Conservation (phyloP, 2,329 filamentous ascomycete genomes). For the Epichloe sibirici region DNA sequence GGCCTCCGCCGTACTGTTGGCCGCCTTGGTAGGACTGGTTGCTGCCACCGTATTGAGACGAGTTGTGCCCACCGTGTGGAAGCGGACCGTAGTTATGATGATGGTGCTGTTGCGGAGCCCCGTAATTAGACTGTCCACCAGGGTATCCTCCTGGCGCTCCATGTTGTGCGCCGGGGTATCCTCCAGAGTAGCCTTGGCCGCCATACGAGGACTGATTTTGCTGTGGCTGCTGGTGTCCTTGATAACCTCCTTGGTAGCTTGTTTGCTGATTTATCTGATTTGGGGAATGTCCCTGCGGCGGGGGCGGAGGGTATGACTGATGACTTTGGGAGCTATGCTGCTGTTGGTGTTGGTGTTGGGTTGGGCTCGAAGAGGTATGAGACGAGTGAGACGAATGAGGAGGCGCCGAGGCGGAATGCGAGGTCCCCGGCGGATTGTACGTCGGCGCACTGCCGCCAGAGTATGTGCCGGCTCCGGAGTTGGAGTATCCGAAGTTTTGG, state of each 20-base stretch:
- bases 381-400: constrained; percentile 13
- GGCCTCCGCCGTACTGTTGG: constrained; percentile 10
- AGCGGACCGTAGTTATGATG: constrained; percentile 4
- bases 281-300: constrained; percentile 9
- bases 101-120: constrained; percentile 11
- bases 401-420: constrained; percentile 15
- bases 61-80: constrained; percentile 7
- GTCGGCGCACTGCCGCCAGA: constrained; percentile 48
- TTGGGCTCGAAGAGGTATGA: constrained; percentile 15
- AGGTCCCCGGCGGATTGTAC: constrained; percentile 23
- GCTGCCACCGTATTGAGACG: constrained; percentile 17
- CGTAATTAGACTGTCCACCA: constrained; percentile 13
- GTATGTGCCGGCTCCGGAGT: constrained; percentile 42
- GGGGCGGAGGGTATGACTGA: constrained; percentile 13
- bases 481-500: constrained; percentile 53
- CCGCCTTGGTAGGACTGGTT: constrained; percentile 15
- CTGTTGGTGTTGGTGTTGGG: constrained; percentile 17
- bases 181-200: constrained; percentile 12
- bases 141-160: constrained; percentile 14
- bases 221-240: constrained; percentile 5
- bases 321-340: constrained; percentile 13
- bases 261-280: constrained; percentile 13
- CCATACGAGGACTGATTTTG: constrained; percentile 11
- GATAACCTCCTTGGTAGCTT: constrained; percentile 3
- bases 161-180: constrained; percentile 9